These are phyloP conservation scores for Parietichytrium sp. DNA, from an alignment of 108 stramenopile genomes.

Conservation along the genomic window DNA sequence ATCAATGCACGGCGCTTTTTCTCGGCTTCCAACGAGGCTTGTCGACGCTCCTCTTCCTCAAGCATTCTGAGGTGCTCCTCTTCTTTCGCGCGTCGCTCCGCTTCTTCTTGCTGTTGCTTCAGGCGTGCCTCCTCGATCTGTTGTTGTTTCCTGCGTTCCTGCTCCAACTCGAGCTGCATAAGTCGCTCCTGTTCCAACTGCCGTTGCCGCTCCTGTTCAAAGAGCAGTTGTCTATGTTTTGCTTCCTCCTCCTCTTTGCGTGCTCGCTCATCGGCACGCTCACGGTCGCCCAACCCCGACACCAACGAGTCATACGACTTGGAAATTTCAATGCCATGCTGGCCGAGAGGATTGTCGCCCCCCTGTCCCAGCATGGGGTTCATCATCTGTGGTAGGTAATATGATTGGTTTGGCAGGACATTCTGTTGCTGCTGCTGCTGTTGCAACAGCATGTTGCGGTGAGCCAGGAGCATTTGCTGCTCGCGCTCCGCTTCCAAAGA, in stretches of 20 bases:
- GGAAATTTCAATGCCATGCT: too few species aligned
- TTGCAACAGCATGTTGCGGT: conserved; percentile 31
- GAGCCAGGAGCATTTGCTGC: conserved; percentile 25
- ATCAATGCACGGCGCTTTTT: too few species aligned
- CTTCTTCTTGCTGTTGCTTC: conserved; percentile 48
- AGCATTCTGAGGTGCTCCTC: conserved; percentile 31
- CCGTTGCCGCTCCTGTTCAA: conserved; percentile 51
- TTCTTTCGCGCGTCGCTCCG: conserved; percentile 9
- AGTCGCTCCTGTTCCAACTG: conserved; percentile 45
- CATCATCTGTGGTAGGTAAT: too few species aligned
- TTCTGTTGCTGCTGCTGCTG: conserved; percentile 49
- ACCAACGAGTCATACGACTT: too few species aligned
- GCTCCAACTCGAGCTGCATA: conserved; percentile 35
- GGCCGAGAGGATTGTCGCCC: too few species aligned
- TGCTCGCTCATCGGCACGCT: conserved; percentile 48
- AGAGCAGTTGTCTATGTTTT: too few species aligned
- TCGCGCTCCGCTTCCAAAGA: conserved; percentile 38
- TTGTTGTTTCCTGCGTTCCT: conserved; percentile 49
- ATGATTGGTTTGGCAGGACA: conserved; percentile 29
- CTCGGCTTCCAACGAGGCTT: too few species aligned
- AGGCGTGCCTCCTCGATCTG: conserved; percentile 46
- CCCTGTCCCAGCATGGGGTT: too few species aligned
- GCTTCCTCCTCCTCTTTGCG: conserved; percentile 36
- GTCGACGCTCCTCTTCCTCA: neutral
- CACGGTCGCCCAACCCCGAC: too few species aligned